Evolutionary conservation across 139 green algal genomes (phyloP).

Genomic region (Coelastrella sp.): DNA sequence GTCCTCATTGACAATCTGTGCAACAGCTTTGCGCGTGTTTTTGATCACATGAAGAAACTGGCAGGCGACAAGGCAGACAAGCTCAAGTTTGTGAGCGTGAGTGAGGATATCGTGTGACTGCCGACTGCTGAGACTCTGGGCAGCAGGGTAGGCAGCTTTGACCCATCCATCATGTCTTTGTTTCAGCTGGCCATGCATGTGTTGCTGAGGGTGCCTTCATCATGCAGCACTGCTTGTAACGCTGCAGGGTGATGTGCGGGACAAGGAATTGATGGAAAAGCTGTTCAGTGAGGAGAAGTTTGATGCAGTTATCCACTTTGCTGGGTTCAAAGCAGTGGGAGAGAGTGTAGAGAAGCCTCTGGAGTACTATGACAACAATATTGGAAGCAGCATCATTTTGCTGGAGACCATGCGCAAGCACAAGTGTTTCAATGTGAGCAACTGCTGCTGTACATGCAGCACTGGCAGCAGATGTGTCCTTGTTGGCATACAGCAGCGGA

Average conservation of each 20-base stretch:
- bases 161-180: too few species aligned
- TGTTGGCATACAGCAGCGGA: too few species aligned
- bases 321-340: slow-evolving; percentile 94
- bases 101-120: not conserved
- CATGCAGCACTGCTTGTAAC: too few species aligned
- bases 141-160: not conserved
- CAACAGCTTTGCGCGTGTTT: slow-evolving; percentile 87
- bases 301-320: slow-evolving; percentile 96
- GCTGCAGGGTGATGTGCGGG: slow-evolving; percentile 48
- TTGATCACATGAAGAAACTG: slow-evolving; percentile 89
- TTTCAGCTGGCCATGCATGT: too few species aligned
- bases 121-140: not conserved
- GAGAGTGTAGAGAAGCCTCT: slow-evolving; percentile 92
- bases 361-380: slow-evolving; percentile 99
- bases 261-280: slow-evolving; percentile 29
- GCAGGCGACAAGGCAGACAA: slow-evolving; percentile 79
- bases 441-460: too few species aligned
- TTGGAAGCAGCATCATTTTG: slow-evolving; percentile 89
- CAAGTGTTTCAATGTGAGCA: slow-evolving; percentile 74
- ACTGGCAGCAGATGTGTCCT: too few species aligned
- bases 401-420: slow-evolving; percentile 82
- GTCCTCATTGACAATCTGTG: slow-evolving; percentile 94
- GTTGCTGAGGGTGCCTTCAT: too few species aligned
- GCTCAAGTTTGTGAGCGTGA: slow-evolving; percentile 89
- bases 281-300: slow-evolving; percentile 69